A percentile compares a stretch with the other conserved stretches of the same genome.
These are phyloP conservation scores for Ustilago nuda DNA, from an alignment of 1,284 basidiomycete genomes.

Conservation along the genomic window DNA sequence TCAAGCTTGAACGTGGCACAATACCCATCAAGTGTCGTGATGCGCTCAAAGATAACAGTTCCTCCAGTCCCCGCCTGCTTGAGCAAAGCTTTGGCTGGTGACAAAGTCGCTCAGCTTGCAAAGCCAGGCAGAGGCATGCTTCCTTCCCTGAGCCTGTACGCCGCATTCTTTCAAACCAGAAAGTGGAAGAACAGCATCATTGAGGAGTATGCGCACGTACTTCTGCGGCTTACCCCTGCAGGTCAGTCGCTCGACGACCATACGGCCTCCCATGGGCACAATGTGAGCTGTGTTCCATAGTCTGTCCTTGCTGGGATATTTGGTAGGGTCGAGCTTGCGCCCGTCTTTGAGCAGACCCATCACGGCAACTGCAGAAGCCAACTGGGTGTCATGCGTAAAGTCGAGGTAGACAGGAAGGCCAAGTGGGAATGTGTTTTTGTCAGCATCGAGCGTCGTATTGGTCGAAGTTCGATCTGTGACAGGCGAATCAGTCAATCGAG, in stretches of 20 bases:
- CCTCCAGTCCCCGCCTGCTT: slow-evolving; percentile 27
- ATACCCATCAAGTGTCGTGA: not conserved
- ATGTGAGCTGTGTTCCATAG: slow-evolving; percentile 24
- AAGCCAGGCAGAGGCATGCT: slow-evolving; percentile 15
- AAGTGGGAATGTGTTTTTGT: slow-evolving; percentile 11
- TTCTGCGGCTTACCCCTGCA: slow-evolving; percentile 15
- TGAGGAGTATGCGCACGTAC: slow-evolving; percentile 25
- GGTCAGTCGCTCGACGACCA: slow-evolving; percentile 18
- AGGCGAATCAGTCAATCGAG: slow-evolving; percentile 21
- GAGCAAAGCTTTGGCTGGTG: slow-evolving; percentile 27
- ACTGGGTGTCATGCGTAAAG: slow-evolving; percentile 27
- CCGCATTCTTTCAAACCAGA: slow-evolving; percentile 17
- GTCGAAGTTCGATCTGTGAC: slow-evolving; percentile 25
- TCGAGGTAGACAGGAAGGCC: slow-evolving; percentile 21
- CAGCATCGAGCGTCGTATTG: slow-evolving; percentile 26
- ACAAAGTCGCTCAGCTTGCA: slow-evolving; percentile 27
- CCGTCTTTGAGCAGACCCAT: slow-evolving; percentile 21
- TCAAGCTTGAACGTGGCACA: not conserved
- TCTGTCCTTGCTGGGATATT: slow-evolving; percentile 8
- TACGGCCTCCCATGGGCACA: slow-evolving; percentile 19
- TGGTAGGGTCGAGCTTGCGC: slow-evolving; percentile 4
- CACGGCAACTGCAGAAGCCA: slow-evolving; percentile 22
- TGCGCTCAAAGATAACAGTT: slow-evolving; percentile 16
- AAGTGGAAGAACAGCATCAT: slow-evolving; percentile 23
- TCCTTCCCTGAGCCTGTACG: slow-evolving; percentile 14